Conservation (phyloP, 331 rosid species). For the Phaseolus coccineus region DNA sequence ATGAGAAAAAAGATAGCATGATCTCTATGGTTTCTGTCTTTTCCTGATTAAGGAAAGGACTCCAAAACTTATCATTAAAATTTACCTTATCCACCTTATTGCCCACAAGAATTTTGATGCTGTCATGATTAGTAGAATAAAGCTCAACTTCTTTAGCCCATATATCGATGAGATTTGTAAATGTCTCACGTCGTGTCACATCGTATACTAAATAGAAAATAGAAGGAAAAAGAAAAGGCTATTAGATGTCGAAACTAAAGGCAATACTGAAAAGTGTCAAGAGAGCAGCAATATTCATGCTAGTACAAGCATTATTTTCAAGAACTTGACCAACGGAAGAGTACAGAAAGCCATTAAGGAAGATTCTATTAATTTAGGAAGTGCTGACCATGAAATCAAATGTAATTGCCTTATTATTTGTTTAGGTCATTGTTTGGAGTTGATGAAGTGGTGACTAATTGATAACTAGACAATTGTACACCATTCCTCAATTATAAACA, state of each 20-base stretch:
- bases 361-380: background rate
- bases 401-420: background rate
- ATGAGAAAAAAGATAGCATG: constrained; percentile 5
- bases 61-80: background rate
- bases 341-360: constrained; percentile 4
- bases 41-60: constrained; percentile 17
- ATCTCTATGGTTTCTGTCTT: constrained; percentile 21
- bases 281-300: constrained; percentile 32
- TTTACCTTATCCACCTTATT: constrained; percentile 86
- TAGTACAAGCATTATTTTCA: constrained; percentile 13
- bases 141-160: constrained; percentile 87
- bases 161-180: constrained; percentile 64
- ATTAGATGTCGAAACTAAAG: constrained; percentile 30
- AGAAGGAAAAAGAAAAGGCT: constrained; percentile 4
- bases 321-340: background rate
- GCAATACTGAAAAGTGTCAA: constrained; percentile 27
- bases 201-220: constrained; percentile 70
- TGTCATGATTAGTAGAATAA: constrained; percentile 66
- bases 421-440: background rate
- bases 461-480: background rate
- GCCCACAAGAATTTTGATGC: constrained; percentile 81
- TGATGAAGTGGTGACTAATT: background rate
- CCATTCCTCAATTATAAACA: background rate
- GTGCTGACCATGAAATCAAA: constrained; percentile 11
- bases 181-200: constrained; percentile 78